These are phyloP conservation scores for Trematosphaeria pertusa DNA, from an alignment of 2,329 filamentous ascomycete species.

Conservation along the genomic window DNA sequence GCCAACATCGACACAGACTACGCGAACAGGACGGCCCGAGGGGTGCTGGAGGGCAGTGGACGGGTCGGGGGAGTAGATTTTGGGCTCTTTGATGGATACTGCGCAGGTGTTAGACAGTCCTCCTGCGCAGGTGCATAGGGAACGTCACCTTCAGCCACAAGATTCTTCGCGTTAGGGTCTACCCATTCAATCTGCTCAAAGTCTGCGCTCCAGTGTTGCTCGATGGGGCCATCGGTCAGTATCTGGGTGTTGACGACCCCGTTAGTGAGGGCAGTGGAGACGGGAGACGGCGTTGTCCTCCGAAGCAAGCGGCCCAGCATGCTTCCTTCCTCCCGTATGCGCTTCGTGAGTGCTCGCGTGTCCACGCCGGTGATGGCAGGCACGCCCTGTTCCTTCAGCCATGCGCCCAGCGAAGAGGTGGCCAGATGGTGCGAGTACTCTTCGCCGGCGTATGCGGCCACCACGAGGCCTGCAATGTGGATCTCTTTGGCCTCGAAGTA, in stretches of 20 bases:
- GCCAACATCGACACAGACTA: constrained; percentile 94
- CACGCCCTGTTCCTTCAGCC: constrained; percentile 94
- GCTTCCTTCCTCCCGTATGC: constrained; percentile 90
- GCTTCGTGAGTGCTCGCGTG: constrained; percentile 91
- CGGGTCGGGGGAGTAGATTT: constrained; percentile 79
- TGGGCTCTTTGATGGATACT: constrained; percentile 90
- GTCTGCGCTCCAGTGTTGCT: constrained; percentile 59
- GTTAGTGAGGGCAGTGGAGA: constrained; percentile 45
- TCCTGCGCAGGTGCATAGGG: constrained; percentile 11
- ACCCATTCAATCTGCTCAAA: constrained; percentile 89
- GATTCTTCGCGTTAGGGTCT: constrained; percentile 90
- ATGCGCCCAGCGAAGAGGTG: constrained; percentile 85
- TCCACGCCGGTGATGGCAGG: constrained; percentile 96
- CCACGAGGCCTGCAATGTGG: constrained; percentile 90
- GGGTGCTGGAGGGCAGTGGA: constrained; percentile 80
- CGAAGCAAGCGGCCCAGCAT: constrained; percentile 92
- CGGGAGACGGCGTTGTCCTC: constrained; percentile 60
- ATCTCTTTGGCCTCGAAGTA: constrained; percentile 94
- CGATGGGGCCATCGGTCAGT: constrained; percentile 37
- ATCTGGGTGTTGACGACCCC: constrained; percentile 41
- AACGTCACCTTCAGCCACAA: constrained; percentile 87
- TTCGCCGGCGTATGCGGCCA: constrained; percentile 91
- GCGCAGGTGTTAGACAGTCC: constrained; percentile 32
- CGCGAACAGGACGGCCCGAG: constrained; percentile 83
- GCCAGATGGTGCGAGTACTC: constrained; percentile 96